Evolutionary conservation across 192 early-diverging fungal genomes (phyloP), one percentile per base, ranked within the genome.

Genomic region (Physocladia obscura): DNA sequence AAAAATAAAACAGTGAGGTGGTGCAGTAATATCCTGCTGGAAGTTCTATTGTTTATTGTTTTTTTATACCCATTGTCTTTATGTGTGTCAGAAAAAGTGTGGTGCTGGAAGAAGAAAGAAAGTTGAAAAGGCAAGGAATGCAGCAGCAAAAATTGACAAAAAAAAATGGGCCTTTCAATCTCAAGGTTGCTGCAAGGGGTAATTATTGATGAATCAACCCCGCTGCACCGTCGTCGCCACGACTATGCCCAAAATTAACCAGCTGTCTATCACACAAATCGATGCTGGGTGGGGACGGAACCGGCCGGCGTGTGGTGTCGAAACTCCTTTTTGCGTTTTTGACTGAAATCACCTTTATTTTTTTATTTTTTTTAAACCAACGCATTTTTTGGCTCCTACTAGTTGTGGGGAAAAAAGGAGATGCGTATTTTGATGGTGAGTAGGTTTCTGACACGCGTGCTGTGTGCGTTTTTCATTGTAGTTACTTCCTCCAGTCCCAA

Each of bases 381-480:
- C 21, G 19, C 35, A 17, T 62, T 62, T 17, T 26, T 44, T 38
- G 40, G 22, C 38, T 44, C 21, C 37, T 24, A 22, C 19, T 52
- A 67, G 76, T 83, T 96, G 57, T 89, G 93, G 85, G 87, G 92
- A 77, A 93, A 93, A 77, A 92, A 90, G 79, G 94, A 97, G 77
- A 94, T 96, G 92, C 92, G 95, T 62, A 95, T 97, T 80, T 83
- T 98, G 76, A 96, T 97, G 94, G 93, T 68, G 52, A 56, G 62
- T 36, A n/a, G n/a, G n/a, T n/a, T n/a, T n/a, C n/a, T n/a, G n/a
- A n/a, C n/a, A n/a, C n/a, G n/a, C n/a, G 22, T 48, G 22, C 8
- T n/a, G 44, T 47, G 44, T 47, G 44, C 2, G 47, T 48, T 48
- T 17, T 48, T 48, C 2, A 1, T 48, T 48, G 47, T n/a, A 21